A percentile compares a stretch with the other conserved stretches of the same genome.
Evolutionary conservation across 192 early-diverging fungal genomes (phyloP).

Genomic region (Entomortierella parvispora): DNA sequence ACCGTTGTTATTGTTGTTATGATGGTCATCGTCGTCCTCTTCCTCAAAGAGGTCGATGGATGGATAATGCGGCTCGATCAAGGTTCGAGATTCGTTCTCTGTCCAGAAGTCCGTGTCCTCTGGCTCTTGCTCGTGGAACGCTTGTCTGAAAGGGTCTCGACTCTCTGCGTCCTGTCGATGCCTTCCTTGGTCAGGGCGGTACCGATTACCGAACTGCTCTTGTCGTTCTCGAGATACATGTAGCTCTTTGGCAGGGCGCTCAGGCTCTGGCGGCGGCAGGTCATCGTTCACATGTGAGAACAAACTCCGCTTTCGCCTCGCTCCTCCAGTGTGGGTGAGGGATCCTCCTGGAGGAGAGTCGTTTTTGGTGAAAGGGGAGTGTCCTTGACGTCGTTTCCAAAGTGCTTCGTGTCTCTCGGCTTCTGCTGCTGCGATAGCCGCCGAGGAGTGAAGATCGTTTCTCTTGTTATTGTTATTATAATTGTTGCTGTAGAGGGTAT

Average conservation of each 20-base stretch:
- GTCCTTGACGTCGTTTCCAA: not conserved
- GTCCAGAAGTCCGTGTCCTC: too few relatives aligned
- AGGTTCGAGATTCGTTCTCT: conserved; percentile 22
- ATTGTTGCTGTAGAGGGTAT: not conserved
- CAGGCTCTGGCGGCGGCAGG: not conserved
- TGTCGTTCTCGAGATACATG: not conserved
- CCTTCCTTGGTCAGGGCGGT: not conserved
- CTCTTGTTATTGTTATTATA: not conserved
- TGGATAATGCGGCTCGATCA: conserved; percentile 41
- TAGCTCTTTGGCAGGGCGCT: not conserved
- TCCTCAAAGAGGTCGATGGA: conserved; percentile 44
- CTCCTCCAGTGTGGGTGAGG: not conserved
- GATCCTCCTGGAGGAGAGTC: not conserved
- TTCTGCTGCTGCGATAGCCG: too few relatives aligned
- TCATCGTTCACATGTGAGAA: conserved; percentile 30
- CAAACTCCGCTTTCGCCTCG: conserved; percentile 16
- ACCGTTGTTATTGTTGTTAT: not conserved
- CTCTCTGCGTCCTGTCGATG: not conserved
- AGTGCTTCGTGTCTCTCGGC: too few relatives aligned
- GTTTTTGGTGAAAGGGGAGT: conserved; percentile 4
- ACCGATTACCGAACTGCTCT: not conserved
- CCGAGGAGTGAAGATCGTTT: too few relatives aligned
- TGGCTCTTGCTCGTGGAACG: too few relatives aligned
- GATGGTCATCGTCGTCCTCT: conserved; percentile 1
- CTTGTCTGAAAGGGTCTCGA: too few relatives aligned